Conservation (phyloP, 2,329 filamentous ascomycete species). For the Ophiostoma tasmaniense region DNA sequence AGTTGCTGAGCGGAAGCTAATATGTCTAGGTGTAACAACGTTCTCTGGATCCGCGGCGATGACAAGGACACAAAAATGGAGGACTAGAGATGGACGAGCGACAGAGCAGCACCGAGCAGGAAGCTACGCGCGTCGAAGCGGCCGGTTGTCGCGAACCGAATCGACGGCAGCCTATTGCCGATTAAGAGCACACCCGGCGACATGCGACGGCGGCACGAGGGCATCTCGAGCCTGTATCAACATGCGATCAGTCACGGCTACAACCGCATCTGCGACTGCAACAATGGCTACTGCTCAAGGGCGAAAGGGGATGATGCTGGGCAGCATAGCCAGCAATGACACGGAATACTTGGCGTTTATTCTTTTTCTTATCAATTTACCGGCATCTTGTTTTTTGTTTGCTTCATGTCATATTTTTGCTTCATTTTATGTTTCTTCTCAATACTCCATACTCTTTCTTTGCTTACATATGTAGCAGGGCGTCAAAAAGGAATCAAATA, state of each 20-base stretch:
- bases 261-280: too few relatives aligned
- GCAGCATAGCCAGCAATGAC: background rate
- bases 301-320: background rate
- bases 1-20: background rate
- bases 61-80: slow-evolving; percentile 51
- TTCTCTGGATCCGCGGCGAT: slow-evolving; percentile 75
- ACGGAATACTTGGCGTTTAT: background rate
- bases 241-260: too few relatives aligned
- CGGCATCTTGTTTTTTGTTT: background rate
- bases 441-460: background rate
- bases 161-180: background rate
- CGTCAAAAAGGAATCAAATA: slow-evolving; percentile 11
- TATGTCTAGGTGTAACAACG: slow-evolving; percentile 58
- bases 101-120: background rate
- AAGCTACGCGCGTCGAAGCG: background rate
- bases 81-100: slow-evolving; percentile 29
- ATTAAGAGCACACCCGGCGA: background rate
- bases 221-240: too few relatives aligned
- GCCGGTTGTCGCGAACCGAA: background rate
- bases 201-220: background rate
- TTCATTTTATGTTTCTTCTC: background rate
- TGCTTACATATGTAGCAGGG: slow-evolving; percentile 10
- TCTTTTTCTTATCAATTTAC: background rate
- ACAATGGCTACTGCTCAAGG: background rate
- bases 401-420: background rate